Conservation (phyloP, 768 basidiomycete genomes). For the Calocera viscosa region DNA sequence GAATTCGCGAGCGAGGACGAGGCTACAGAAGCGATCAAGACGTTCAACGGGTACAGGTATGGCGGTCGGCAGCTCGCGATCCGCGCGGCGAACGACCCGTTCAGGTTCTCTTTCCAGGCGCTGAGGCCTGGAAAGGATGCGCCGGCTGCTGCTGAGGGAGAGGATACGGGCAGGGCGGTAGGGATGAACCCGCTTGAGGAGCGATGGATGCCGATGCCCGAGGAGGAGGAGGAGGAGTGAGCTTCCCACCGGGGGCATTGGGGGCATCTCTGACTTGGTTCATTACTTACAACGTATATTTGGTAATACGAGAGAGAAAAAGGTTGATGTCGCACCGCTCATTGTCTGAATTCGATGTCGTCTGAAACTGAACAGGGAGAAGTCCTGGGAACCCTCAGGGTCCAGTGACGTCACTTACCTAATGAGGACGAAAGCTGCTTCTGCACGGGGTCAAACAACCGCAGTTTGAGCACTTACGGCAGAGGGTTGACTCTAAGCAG, state of each 20-base stretch:
- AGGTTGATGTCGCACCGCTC: neutral
- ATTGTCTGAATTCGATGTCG: neutral
- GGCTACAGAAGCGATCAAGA: neutral
- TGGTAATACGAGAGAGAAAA: neutral
- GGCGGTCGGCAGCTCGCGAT: neutral
- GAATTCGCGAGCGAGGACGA: neutral
- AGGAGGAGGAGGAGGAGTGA: too few relatives aligned
- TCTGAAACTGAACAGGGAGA: too few relatives aligned
- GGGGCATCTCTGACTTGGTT: neutral
- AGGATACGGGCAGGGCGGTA: neutral
- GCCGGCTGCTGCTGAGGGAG: neutral
- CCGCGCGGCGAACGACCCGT: neutral
- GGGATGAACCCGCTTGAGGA: neutral
- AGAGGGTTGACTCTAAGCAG: too few relatives aligned
- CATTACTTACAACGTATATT: neutral
- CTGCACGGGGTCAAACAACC: neutral
- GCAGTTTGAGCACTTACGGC: too few relatives aligned
- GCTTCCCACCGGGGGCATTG: neutral
- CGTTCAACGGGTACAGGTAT: neutral
- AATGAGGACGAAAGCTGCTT: neutral
- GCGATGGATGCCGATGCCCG: neutral
- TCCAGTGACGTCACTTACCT: slow-evolving; percentile 2
- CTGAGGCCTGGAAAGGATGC: neutral
- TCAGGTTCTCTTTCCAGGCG: neutral
- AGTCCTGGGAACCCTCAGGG: neutral